phyloP scores from a whole-genome alignment of 495 filamentous ascomycete genomes.

The Penicillium angulare region DNA sequence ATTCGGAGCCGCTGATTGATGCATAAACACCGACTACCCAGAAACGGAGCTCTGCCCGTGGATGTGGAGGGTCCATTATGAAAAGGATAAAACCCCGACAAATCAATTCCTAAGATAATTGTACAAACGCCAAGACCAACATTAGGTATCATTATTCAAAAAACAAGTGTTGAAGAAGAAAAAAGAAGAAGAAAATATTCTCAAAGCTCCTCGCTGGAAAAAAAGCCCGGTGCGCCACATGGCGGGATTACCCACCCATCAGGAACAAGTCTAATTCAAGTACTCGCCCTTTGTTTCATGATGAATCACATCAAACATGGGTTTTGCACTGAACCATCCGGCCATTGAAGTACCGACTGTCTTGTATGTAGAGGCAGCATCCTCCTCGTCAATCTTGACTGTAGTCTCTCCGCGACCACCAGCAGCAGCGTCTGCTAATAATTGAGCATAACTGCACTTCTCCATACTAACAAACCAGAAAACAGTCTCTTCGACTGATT shows the following conservation, averaged over 20 bases:
- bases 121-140: too few species aligned
- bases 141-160: too few species aligned
- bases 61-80: background rate
- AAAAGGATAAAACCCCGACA: constrained; percentile 1
- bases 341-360: constrained; percentile 59
- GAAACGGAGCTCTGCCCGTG: background rate
- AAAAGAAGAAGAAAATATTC: too few species aligned
- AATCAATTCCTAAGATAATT: background rate
- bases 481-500: constrained; percentile 57
- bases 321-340: constrained; percentile 71
- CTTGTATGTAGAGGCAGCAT: constrained; percentile 67
- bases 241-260: too few species aligned
- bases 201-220: too few species aligned
- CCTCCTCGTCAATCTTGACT: constrained; percentile 64
- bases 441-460: constrained; percentile 72
- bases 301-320: constrained; percentile 72
- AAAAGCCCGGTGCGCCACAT: too few species aligned
- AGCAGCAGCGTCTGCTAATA: constrained; percentile 74
- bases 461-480: constrained; percentile 78
- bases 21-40: constrained; percentile 8
- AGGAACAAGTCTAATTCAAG: constrained; percentile 21
- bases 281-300: constrained; percentile 61
- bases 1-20: constrained; percentile 5
- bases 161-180: too few species aligned
- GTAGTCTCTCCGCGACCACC: constrained; percentile 61